Base-by-base conservation (phyloP, 805 yeast genomes). In the Scheffersomyces spartinae region DNA sequence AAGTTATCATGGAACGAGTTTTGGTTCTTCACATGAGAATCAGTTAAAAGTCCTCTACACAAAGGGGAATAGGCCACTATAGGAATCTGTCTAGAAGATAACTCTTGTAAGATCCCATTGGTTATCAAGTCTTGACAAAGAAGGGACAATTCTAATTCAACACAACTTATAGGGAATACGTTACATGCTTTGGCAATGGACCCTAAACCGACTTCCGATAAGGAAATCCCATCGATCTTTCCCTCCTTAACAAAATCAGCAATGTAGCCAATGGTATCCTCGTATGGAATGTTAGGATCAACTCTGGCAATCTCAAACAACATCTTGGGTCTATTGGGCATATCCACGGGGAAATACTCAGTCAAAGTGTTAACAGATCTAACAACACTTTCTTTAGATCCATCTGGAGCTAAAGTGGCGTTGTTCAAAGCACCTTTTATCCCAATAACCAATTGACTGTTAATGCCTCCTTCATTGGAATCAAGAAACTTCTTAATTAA, bases 51-150 rank as follows among this genome's bases (percentile, higher is more conserved):
- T 1, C 95, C 95, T 40, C 81, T 65, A 7, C 85, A 77, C 28
- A 85, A 60, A 16, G 95, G 95, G 16, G 94, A 78, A 51, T 85
- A 85, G 14, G 85, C 81, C 30, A 82, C 59, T 16, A 82, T 57
- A 9, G 91, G 78, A 29, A 85, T 67, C 9, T 60, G 60, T 17
- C 63, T 49, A 33, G 75, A 71, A 12, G 68, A 62, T 35, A 77
- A 70, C 4, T 67, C 63, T 3, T 62, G 68, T 33, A 75, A 66
- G 12, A 79, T 61, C 1, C 88, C 94, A 43, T 79, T 72, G 3
- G 45, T 31, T 22, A 72, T 42, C 19, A 76, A 66, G 9, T 78
- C 81, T 23, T 70, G 65, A n/a, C 72, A 48, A 55, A 77, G 70
- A 30, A 86, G 45, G 3, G 94, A 81, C 32, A 76, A 66, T 51